phyloP scores from a whole-genome alignment of 169 alveolate genomes.

The Plasmodium blacklocki region DNA sequence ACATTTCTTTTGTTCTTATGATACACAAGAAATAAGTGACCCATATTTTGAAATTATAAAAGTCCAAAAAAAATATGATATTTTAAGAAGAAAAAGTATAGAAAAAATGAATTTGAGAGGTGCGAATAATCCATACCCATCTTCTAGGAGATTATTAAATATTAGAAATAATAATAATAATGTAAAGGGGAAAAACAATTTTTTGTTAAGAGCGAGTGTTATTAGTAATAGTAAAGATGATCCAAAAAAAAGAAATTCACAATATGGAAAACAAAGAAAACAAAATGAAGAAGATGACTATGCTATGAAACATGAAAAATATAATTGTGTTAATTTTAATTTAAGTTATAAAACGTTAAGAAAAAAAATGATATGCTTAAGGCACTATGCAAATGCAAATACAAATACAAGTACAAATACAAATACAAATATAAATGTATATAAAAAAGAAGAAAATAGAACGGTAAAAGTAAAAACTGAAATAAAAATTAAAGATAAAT shows the following conservation, averaged over 20 bases:
- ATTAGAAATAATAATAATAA: neutral
- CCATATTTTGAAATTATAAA: slow-evolving; percentile 57
- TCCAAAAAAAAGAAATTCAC: slow-evolving; percentile 18
- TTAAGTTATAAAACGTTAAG: slow-evolving; percentile 55
- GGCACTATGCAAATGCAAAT: slow-evolving; percentile 22
- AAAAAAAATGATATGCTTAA: slow-evolving; percentile 63
- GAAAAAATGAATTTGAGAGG: slow-evolving; percentile 65
- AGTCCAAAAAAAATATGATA: slow-evolving; percentile 58
- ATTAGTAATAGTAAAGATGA: slow-evolving; percentile 26
- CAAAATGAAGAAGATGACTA: slow-evolving; percentile 47
- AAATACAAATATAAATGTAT: too few relatives aligned
- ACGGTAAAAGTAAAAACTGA: slow-evolving; percentile 10
- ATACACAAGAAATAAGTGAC: slow-evolving; percentile 42
- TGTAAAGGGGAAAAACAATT: neutral
- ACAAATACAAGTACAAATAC: neutral
- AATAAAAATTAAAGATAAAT: slow-evolving; percentile 32
- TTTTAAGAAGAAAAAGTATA: slow-evolving; percentile 10
- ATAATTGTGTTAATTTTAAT: slow-evolving; percentile 60
- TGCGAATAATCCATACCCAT: slow-evolving; percentile 9
- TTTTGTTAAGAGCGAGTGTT: slow-evolving; percentile 17
- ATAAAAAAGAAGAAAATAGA: slow-evolving; percentile 27
- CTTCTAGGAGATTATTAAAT: slow-evolving; percentile 49
- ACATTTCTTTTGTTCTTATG: slow-evolving; percentile 74
- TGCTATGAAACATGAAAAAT: slow-evolving; percentile 40
- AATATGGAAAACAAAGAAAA: slow-evolving; percentile 59